A percentile compares a stretch with the other conserved stretches of the same genome.
Evolutionary conservation across 768 basidiomycete species (phyloP).

Genomic region (Boletus bicolor): DNA sequence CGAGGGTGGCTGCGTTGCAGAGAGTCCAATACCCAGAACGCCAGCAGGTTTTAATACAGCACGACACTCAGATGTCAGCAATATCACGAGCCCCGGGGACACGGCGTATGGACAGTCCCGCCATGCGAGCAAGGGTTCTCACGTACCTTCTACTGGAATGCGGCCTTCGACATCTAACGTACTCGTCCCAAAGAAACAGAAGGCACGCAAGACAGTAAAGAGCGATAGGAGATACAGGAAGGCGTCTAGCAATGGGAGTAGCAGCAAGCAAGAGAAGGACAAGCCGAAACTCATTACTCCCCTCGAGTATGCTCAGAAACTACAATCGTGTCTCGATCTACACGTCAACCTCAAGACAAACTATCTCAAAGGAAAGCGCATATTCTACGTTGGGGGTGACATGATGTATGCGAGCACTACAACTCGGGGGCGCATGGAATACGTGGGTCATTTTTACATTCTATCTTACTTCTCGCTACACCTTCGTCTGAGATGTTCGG

Average conservation of each 20-base stretch:
- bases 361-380: conserved; percentile 50
- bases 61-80: conserved; percentile 5
- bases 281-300: conserved; percentile 45
- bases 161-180: not conserved
- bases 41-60: conserved; percentile 10
- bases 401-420: conserved; percentile 46
- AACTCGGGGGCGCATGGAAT: conserved; percentile 57
- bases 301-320: conserved; percentile 50
- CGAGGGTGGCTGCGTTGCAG: not conserved
- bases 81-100: conserved; percentile 21
- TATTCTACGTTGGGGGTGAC: conserved; percentile 62
- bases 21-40: not conserved
- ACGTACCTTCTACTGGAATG: not conserved
- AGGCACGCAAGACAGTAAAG: conserved; percentile 21
- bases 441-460: conserved; percentile 42
- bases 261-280: conserved; percentile 35
- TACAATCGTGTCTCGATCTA: conserved; percentile 34
- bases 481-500: not conserved
- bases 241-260: not conserved
- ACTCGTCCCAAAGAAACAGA: not conserved
- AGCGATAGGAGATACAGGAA: conserved; percentile 16
- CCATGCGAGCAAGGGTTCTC: not conserved
- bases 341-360: conserved; percentile 19
- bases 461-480: not conserved
- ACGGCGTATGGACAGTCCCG: not conserved